Evolutionary conservation across 768 basidiomycete genomes (phyloP), one percentile per base, ranked within the genome.

Genomic region (Boletus patriciae): DNA sequence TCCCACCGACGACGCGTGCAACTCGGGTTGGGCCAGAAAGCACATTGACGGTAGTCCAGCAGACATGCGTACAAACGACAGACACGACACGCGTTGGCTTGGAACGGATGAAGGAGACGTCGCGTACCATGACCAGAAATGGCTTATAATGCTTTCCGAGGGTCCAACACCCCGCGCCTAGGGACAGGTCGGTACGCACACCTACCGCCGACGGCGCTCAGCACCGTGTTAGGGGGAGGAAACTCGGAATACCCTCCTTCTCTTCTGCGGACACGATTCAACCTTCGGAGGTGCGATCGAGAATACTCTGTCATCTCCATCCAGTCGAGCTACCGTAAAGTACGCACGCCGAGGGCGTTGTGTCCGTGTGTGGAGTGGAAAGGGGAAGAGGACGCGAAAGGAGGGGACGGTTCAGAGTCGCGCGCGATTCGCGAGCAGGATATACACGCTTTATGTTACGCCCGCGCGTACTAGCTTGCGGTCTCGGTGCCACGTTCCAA

Each of bases 211-310:
- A 50, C 21, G 47, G 19, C 43, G 40, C 31, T 9, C 51, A 6
- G 13, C 12, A 15, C 36, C 49, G 62, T 60, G 57, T 45, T n/a
- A 34, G 41, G 50, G 37, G 34, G 40, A 41, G 46, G 61, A 46
- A 41, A 50, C 61, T 63, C 51, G 62, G 51, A 31, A 63, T 13
- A 15, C 56, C 29, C 27, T 3, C 27, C 42, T 52, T 52, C 46
- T 31, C 13, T 58, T 57, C 57, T 19, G 12, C 21, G 46, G 46
- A 31, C 54, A 38, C 18, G 42, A 6, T 19, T 23, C 46, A n/a
- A 33, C 21, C 18, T 15, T 40, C 13, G 25, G 46, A 54, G 50
- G 50, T 11, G 47, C 52, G 23, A 42, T 58, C 42, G n/a, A 43
- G 55, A 47, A 42, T 15, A 31, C 31, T 3, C 31, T 31, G 31